These are phyloP conservation scores for Marchantia polymorpha DNA, from an alignment of 225 moss, liverwort and hornwort species.

Conservation along the genomic window DNA sequence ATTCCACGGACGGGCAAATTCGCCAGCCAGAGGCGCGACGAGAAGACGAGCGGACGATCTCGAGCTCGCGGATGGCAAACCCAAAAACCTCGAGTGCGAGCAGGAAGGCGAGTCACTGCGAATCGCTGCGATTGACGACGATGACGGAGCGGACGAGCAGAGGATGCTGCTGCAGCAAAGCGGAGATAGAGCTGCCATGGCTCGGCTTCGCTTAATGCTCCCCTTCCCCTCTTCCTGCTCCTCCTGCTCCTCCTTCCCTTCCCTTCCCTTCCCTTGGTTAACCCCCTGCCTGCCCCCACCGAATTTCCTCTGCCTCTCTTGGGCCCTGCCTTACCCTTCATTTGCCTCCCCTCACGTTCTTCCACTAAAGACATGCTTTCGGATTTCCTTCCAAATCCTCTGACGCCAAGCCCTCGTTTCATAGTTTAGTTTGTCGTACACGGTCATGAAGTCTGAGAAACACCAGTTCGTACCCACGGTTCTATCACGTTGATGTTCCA, in stretches of 20 bases:
- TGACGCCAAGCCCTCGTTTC: too few relatives aligned
- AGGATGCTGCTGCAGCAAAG: background rate
- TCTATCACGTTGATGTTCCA: too few relatives aligned
- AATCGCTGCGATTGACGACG: background rate
- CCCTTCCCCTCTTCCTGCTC: background rate
- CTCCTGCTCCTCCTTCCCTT: background rate
- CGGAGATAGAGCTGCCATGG: conserved; percentile 15
- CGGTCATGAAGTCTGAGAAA: too few relatives aligned
- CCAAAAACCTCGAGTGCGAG: background rate
- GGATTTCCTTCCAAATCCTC: too few relatives aligned
- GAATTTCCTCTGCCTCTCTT: too few relatives aligned
- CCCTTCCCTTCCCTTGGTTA: background rate
- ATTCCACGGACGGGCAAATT: background rate
- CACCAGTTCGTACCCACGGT: too few relatives aligned
- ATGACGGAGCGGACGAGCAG: background rate
- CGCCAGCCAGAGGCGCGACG: background rate
- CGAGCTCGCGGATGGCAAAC: background rate
- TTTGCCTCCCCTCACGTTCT: too few relatives aligned
- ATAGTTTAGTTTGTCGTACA: too few relatives aligned
- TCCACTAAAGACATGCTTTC: too few relatives aligned
- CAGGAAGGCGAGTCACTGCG: background rate
- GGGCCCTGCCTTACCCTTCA: too few relatives aligned
- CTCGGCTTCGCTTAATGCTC: background rate
- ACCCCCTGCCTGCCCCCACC: too few relatives aligned
- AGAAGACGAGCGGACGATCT: background rate